Percentiles rank a stretch among this genome's conserved stretches.
phyloP scores from a whole-genome alignment of 2,329 filamentous ascomycete species.

The Aspergillus intermedius region DNA sequence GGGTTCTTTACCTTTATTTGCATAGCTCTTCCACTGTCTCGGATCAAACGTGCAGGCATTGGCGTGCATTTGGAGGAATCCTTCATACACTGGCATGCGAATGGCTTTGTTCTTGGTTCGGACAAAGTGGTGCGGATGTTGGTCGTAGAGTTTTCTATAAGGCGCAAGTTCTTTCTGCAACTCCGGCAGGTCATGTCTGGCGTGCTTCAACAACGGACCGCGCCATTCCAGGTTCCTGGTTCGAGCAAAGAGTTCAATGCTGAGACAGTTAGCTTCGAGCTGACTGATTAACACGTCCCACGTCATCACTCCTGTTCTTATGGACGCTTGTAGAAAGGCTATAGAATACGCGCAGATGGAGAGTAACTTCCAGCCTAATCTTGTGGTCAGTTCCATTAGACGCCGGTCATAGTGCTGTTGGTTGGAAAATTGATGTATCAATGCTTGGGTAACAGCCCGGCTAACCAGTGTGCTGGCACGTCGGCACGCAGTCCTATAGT shows the following conservation, averaged over 20 bases:
- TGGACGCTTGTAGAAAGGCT: slow-evolving; percentile 14
- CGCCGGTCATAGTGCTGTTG: not conserved
- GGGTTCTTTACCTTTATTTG: too few relatives aligned
- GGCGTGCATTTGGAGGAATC: slow-evolving; percentile 11
- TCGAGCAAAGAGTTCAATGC: slow-evolving; percentile 20
- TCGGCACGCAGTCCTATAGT: not conserved
- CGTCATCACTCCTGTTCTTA: slow-evolving; percentile 1
- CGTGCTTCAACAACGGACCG: slow-evolving; percentile 8
- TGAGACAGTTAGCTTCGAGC: slow-evolving; percentile 12
- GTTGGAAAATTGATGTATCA: not conserved
- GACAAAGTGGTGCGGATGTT: slow-evolving; percentile 12
- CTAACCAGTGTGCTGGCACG: not conserved
- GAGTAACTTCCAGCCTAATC: slow-evolving; percentile 20
- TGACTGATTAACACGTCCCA: slow-evolving; percentile 13
- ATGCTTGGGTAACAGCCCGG: not conserved
- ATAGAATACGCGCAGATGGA: slow-evolving; percentile 21
- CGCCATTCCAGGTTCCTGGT: slow-evolving; percentile 21
- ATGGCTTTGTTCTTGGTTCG: slow-evolving; percentile 1
- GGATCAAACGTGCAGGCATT: slow-evolving; percentile 7
- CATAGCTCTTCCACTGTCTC: slow-evolving; percentile 1
- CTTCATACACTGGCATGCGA: slow-evolving; percentile 5
- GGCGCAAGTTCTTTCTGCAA: slow-evolving; percentile 3
- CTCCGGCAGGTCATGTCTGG: slow-evolving; percentile 1
- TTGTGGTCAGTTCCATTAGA: not conserved
- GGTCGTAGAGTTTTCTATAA: slow-evolving; percentile 1